A percentile compares a stretch with the other conserved stretches of the same genome.
Conservation (phyloP, 106 monocot genomes). For the Vanilla planifolia region DNA sequence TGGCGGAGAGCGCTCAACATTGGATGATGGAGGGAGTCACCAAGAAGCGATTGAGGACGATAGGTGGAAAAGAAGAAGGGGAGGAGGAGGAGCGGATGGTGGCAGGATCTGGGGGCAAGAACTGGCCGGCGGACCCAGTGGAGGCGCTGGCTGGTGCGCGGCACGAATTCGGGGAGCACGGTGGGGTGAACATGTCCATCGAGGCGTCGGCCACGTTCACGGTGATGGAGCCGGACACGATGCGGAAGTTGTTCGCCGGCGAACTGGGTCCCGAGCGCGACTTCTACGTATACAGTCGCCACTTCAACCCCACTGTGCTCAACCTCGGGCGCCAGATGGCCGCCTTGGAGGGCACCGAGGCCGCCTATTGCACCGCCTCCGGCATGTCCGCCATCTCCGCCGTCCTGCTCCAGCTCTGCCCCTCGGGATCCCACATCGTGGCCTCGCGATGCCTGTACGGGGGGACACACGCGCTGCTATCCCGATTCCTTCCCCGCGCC, state of each 20-base stretch:
- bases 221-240: constrained; percentile 93
- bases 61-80: background rate
- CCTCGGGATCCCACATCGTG: constrained; percentile 75
- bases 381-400: constrained; percentile 94
- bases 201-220: constrained; percentile 99
- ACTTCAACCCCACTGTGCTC: constrained; percentile 94
- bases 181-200: constrained; percentile 99
- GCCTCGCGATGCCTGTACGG: constrained; percentile 90
- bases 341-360: constrained; percentile 90
- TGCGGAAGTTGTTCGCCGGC: constrained; percentile 77
- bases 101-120: background rate
- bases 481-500: constrained; percentile 43
- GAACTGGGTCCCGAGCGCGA: constrained; percentile 93
- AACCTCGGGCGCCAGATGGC: constrained; percentile 91
- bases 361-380: constrained; percentile 92
- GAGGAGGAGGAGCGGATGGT: background rate
- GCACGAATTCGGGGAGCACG: constrained; percentile 99
- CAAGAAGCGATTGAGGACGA: background rate
- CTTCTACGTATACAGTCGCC: constrained; percentile 90
- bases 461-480: constrained; percentile 80
- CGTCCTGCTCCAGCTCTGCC: constrained; percentile 67
- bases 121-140: constrained; percentile 46
- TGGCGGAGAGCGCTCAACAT: constrained; percentile 1
- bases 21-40: background rate
- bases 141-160: constrained; percentile 61